phyloP scores from a whole-genome alignment of 1,284 basidiomycete genomes.

The Neolentinus lepideus region DNA sequence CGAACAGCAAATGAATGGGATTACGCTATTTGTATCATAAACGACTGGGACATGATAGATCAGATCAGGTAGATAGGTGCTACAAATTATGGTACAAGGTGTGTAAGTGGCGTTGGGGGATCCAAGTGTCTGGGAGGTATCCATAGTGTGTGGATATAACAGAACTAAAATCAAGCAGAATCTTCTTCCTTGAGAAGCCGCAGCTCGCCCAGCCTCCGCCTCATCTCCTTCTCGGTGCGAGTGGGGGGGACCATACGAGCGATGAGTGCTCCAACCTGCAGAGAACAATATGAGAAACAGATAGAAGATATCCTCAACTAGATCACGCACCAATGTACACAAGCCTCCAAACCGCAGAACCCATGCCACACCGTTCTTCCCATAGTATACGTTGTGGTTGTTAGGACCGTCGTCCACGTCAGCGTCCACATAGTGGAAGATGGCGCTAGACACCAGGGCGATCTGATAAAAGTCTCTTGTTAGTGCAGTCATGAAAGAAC shows the following conservation, averaged over 20 bases:
- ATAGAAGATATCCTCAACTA: neutral
- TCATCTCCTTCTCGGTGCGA: slow-evolving; percentile 83
- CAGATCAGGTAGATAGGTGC: neutral
- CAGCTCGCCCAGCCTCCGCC: slow-evolving; percentile 74
- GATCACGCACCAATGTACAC: slow-evolving; percentile 57
- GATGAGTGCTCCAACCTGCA: slow-evolving; percentile 57
- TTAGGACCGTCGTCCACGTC: slow-evolving; percentile 30
- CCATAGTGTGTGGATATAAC: no score
- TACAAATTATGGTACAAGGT: slow-evolving; percentile 6
- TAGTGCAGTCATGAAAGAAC: neutral
- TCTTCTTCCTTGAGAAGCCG: slow-evolving; percentile 56
- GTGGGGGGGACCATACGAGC: slow-evolving; percentile 81
- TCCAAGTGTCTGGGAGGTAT: neutral
- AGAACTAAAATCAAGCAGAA: slow-evolving; percentile 28
- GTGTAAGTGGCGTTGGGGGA: neutral
- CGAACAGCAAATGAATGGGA: slow-evolving; percentile 44
- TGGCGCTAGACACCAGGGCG: slow-evolving; percentile 81
- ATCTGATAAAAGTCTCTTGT: slow-evolving; percentile 41
- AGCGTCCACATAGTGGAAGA: slow-evolving; percentile 78
- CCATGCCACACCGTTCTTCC: slow-evolving; percentile 88
- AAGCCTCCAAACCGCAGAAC: slow-evolving; percentile 88
- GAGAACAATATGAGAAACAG: slow-evolving; percentile 3
- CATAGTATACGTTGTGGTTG: slow-evolving; percentile 56
- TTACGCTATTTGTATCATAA: slow-evolving; percentile 42
- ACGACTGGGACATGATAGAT: slow-evolving; percentile 16